Base-by-base conservation (phyloP, 305 asterid genomes). In the Plantago lanceolata region DNA sequence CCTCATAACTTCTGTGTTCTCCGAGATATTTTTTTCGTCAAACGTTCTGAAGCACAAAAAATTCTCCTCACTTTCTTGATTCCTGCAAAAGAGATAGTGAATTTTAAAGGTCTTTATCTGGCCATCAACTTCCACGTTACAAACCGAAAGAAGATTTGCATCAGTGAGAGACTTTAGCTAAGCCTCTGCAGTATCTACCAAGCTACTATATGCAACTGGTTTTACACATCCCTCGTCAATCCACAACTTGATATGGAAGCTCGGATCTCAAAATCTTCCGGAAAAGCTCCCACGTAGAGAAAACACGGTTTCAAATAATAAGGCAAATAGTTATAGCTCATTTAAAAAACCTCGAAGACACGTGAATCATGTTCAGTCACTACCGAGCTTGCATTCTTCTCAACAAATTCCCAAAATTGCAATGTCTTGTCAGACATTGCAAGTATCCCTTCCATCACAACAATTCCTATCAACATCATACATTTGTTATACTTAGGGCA, bases 131-230 rank as follows among this genome's bases (percentile, higher is more conserved):
- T n/a, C n/a, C n/a, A n/a, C n/a, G n/a, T n/a, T n/a, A n/a, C n/a
- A n/a, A n/a, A n/a, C n/a, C n/a, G n/a, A n/a, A n/a, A n/a, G n/a
- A 16, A 76, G 66, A 49, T 57, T 65, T 66, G 72, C 68, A 50
- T 51, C 59, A 21, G 64, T 26, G 19, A 73, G 60, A 49, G n/a
- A n/a, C n/a, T n/a, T 69, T 68, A 20, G 45, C 50, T 17, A 68
- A 19, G 8, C 26, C 29, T 52, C 53, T 16, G 54, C 69, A 24
- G 24, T 21, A 7, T 12, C 51, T 53, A 53, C 63, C 67, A 51
- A 55, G 19, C 9, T 51, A 17, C 13, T 11, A 24, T 24, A 3
- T 24, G 28, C n/a, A n/a, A n/a, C 28, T 24, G 28, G 28, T 37
- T 65, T 20, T 24, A 68, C 8, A 21, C 60, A 60, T 60, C 73